Conservation (phyloP, 768 basidiomycete species). For the Russula sp. region DNA sequence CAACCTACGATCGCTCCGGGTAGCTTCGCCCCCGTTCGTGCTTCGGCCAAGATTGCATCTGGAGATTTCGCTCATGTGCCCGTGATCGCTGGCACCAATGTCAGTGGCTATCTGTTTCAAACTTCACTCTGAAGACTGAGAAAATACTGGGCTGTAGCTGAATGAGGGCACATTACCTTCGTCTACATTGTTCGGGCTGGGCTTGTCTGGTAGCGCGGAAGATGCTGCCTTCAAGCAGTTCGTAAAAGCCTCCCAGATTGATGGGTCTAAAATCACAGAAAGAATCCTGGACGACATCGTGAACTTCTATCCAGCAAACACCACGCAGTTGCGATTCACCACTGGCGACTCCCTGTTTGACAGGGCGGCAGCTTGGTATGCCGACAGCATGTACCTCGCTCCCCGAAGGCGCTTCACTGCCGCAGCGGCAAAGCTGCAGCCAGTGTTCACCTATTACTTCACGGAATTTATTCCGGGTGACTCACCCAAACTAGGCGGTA, state of each 20-base stretch:
- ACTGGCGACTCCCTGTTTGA: conserved; percentile 58
- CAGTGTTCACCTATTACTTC: conserved; percentile 51
- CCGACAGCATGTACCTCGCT: conserved; percentile 50
- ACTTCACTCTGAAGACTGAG: conserved; percentile 37
- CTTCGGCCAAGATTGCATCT: conserved; percentile 38
- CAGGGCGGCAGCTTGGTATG: conserved; percentile 51
- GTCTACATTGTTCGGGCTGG: conserved; percentile 34
- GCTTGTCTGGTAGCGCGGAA: conserved; percentile 37
- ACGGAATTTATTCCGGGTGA: conserved; percentile 53
- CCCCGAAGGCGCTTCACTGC: conserved; percentile 47
- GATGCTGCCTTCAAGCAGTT: conserved; percentile 42
- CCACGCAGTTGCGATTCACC: conserved; percentile 43
- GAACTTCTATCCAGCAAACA: conserved; percentile 43
- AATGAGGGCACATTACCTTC: conserved; percentile 51
- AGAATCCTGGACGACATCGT: conserved; percentile 39
- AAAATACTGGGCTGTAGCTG: conserved; percentile 35
- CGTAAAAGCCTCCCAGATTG: conserved; percentile 45
- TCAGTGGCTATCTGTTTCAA: conserved; percentile 32
- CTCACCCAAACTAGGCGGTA: conserved; percentile 43
- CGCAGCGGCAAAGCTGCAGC: conserved; percentile 41
- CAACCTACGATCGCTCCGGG: conserved; percentile 46
- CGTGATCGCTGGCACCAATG: conserved; percentile 47
- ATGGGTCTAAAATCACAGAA: conserved; percentile 43
- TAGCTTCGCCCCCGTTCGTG: conserved; percentile 41
- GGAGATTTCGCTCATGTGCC: conserved; percentile 49